Base-by-base conservation (phyloP, 1,284 basidiomycete species). In the Pterula multifida region DNA sequence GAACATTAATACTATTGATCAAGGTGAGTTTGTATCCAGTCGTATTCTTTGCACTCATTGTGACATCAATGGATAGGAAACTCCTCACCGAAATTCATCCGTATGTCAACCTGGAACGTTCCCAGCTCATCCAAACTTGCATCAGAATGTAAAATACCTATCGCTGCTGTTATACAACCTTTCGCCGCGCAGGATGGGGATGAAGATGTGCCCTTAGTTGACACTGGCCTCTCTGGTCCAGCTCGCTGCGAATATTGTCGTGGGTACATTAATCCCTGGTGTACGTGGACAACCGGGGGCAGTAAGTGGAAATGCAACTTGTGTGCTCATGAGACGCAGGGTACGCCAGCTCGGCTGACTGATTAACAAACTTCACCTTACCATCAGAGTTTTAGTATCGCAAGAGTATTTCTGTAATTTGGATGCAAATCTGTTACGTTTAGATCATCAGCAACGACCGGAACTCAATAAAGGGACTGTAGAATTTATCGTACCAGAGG, bases 261-360 rank as follows among this genome's bases (percentile, higher is more conserved):
- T 56, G 90, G 78, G 0, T 99, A 98, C 65, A 77, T 99, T 60
- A 98, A 98, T 63, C 85, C 94, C 0, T 98, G 93, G 93, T 92
- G 86, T 61, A 73, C 75, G 26, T 98, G 90, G 78, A 72, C 81
- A 15, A 78, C 89, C 32, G 90, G 90, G 6, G 96, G 96, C 2
- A 78, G 79, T 54, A 79, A 75, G 56, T 98, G 93, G 90, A 81
- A 78, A 57, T 99, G 96, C 66, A 98, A 98, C 69, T 65, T 99
- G 3, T 99, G 96, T 66, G 70, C 74, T 4, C 78, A 81, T 53
- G 78, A 87, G 56, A 93, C 89, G 19, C 75, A 83, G 69, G 92
- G 92, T 93, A 54, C 55, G 72, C 39, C 25, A 45, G 39, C 52
- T 26, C n/a, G 55, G 44, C 32, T 26, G 51, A 47, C 48, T 50